Evolutionary conservation across 495 filamentous ascomycete genomes (phyloP).

Genomic region (Talaromyces nanjingensis): DNA sequence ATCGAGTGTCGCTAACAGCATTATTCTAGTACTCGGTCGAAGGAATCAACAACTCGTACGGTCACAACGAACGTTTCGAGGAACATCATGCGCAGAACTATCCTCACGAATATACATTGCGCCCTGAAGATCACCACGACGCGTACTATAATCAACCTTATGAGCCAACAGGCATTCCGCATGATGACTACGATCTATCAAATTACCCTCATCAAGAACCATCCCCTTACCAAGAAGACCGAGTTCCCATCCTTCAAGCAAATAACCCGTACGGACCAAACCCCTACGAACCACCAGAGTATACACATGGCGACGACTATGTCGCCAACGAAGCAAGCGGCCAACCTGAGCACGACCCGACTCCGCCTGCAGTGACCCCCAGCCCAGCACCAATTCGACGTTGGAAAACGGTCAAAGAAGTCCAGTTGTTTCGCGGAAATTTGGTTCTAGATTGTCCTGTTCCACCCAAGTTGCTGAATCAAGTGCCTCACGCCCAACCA

Average conservation of each 20-base stretch:
- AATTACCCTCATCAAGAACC: constrained; percentile 44
- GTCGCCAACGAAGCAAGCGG: not conserved
- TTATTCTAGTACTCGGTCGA: constrained; percentile 65
- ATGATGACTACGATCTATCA: constrained; percentile 50
- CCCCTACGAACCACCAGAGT: constrained; percentile 33
- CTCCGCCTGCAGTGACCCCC: constrained; percentile 33
- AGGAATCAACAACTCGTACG: constrained; percentile 63
- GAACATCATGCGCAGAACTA: constrained; percentile 40
- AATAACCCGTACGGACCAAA: constrained; percentile 53
- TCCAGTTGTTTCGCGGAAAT: constrained; percentile 93
- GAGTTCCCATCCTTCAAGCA: constrained; percentile 52
- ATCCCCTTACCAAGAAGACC: constrained; percentile 50
- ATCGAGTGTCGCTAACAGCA: constrained; percentile 9
- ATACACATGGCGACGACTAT: constrained; percentile 24
- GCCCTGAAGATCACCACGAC: constrained; percentile 80
- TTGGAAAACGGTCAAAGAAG: constrained; percentile 98
- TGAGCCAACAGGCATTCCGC: constrained; percentile 48
- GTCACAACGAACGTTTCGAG: constrained; percentile 61
- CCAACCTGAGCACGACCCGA: constrained; percentile 2
- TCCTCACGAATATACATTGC: constrained; percentile 61
- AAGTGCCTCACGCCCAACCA: constrained; percentile 72
- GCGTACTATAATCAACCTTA: constrained; percentile 80
- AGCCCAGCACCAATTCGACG: constrained; percentile 69
- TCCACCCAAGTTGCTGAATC: constrained; percentile 77
- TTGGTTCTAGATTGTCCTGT: constrained; percentile 96